Percentiles rank a stretch among this genome's conserved stretches.
These are phyloP conservation scores for Ophiostoma pallidulum DNA, from an alignment of 2,329 filamentous ascomycete species.

Conservation along the genomic window DNA sequence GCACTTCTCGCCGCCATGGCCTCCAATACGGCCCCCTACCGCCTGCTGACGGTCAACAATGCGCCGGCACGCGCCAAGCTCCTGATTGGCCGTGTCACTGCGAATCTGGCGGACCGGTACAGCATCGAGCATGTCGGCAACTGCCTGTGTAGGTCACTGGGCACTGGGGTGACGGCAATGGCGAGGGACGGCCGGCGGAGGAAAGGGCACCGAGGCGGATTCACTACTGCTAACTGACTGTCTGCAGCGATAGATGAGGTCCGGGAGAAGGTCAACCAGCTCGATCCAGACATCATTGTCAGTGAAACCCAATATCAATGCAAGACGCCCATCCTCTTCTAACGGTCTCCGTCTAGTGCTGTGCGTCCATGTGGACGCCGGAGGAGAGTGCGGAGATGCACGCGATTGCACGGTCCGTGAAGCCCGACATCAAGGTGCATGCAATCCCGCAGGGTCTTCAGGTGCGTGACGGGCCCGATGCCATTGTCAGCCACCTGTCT, in stretches of 20 bases:
- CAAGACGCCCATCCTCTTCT: not conserved
- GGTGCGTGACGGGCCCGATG: constrained; percentile 43
- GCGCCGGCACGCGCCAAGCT: constrained; percentile 54
- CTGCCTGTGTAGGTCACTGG: constrained; percentile 48
- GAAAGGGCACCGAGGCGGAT: too few relatives aligned
- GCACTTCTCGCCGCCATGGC: too few relatives aligned
- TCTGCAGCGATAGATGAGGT: constrained; percentile 45
- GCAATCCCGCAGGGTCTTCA: constrained; percentile 46
- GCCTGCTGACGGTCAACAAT: constrained; percentile 59
- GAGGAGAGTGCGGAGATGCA: constrained; percentile 39
- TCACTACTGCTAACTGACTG: too few relatives aligned
- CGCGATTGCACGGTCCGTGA: constrained; percentile 31
- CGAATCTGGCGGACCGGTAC: constrained; percentile 53
- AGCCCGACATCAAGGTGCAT: constrained; percentile 40
- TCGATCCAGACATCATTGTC: constrained; percentile 24
- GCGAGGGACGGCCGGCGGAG: too few relatives aligned
- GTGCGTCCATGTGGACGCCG: constrained; percentile 44
- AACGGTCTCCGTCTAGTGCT: constrained; percentile 38
- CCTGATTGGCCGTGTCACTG: constrained; percentile 51
- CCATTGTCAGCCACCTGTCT: constrained; percentile 42
- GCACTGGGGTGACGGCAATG: too few relatives aligned
- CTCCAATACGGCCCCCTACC: constrained; percentile 36
- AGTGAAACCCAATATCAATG: constrained; percentile 6
- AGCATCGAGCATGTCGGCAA: constrained; percentile 55
- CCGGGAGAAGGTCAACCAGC: constrained; percentile 20